phyloP scores from a whole-genome alignment of 495 filamentous ascomycete species.

The Glutinoglossum americanum region DNA sequence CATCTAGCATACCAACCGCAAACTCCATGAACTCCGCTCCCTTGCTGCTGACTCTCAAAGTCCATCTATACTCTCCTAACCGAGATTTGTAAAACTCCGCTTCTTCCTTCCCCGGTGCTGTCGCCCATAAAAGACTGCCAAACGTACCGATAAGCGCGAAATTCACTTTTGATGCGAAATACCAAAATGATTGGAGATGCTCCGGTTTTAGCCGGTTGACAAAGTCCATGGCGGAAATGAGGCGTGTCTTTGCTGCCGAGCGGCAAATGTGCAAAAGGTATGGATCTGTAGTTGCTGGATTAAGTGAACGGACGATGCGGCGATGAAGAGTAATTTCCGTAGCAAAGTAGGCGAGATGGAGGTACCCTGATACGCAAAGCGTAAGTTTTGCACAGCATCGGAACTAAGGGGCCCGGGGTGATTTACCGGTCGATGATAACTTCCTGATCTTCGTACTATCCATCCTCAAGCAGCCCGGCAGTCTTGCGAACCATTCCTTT shows the following conservation, averaged over 20 bases:
- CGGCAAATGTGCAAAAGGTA: constrained; percentile 88
- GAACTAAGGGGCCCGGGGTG: not conserved
- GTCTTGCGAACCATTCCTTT: constrained; percentile 53
- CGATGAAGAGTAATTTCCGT: constrained; percentile 72
- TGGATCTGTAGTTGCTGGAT: constrained; percentile 30
- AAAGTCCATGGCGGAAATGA: constrained; percentile 61
- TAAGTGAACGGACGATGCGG: constrained; percentile 54
- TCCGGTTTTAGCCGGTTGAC: constrained; percentile 50
- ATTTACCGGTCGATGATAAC: constrained; percentile 23
- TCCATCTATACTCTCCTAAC: constrained; percentile 84
- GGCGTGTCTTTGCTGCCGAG: constrained; percentile 61
- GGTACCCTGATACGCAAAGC: constrained; percentile 29
- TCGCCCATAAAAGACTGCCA: constrained; percentile 64
- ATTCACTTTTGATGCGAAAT: constrained; percentile 60
- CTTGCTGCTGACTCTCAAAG: constrained; percentile 63
- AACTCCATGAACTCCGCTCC: constrained; percentile 60
- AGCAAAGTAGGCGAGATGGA: constrained; percentile 70
- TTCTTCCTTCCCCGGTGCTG: constrained; percentile 68
- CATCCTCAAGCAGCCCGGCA: constrained; percentile 47
- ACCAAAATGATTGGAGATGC: constrained; percentile 60
- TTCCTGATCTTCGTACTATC: constrained; percentile 23
- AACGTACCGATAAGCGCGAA: constrained; percentile 70
- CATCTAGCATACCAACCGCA: constrained; percentile 52
- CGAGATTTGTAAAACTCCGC: constrained; percentile 84
- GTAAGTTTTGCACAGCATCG: not conserved